phyloP scores from a whole-genome alignment of 441 rosid species.

The Adansonia rubrostipa region DNA sequence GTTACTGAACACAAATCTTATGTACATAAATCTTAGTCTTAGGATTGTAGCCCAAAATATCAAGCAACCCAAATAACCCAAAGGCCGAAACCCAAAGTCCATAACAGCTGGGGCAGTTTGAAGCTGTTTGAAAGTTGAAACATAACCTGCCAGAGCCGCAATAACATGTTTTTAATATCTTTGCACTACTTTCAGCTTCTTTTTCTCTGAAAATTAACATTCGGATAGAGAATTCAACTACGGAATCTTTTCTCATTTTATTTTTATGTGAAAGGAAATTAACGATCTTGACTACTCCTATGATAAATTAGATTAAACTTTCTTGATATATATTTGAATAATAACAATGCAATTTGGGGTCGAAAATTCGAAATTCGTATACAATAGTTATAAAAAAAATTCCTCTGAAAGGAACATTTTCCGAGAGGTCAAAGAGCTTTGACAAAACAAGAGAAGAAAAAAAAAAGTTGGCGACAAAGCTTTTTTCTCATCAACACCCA shows the following conservation, averaged over 20 bases:
- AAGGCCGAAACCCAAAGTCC: background rate
- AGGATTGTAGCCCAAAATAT: background rate
- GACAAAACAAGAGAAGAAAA: slow-evolving; percentile 24
- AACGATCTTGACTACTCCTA: slow-evolving; percentile 8
- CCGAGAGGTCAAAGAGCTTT: slow-evolving; percentile 25
- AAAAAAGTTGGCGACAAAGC: slow-evolving; percentile 22
- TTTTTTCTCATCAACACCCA: background rate
- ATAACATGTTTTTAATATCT: background rate
- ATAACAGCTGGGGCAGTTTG: background rate
- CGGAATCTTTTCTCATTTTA: background rate
- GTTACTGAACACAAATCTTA: background rate
- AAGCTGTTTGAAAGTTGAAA: background rate
- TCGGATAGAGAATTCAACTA: background rate
- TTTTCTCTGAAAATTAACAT: background rate
- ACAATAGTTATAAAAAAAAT: background rate
- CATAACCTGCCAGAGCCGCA: background rate
- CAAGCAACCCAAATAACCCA: background rate
- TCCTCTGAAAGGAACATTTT: slow-evolving; percentile 20
- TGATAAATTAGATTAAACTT: background rate
- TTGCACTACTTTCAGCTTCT: background rate
- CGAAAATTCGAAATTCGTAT: background rate
- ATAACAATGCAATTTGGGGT: background rate
- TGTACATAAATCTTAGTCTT: background rate
- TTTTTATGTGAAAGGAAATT: background rate
- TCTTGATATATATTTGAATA: background rate